Conservation (phyloP, 148 eudicot species). For the Nepenthes gracilis region DNA sequence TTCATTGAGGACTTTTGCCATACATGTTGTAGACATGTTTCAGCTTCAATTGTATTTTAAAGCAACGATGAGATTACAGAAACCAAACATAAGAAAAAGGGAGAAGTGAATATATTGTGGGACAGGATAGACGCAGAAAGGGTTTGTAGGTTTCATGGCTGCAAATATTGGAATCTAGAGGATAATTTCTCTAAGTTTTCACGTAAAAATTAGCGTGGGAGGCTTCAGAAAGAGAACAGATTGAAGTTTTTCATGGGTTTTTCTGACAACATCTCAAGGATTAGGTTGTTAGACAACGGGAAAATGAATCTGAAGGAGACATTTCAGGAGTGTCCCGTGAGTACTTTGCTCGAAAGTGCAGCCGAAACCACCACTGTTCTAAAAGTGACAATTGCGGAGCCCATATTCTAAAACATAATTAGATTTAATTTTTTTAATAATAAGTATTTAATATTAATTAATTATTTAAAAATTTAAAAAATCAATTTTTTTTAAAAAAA, state of each 20-base stretch:
- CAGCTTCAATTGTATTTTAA: no score
- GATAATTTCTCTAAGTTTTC: not conserved
- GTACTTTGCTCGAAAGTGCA: slow-evolving; percentile 20
- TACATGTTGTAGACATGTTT: no score
- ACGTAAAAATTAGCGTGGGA: not conserved
- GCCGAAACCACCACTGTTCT: no score
- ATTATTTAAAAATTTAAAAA: no score
- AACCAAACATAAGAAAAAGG: not conserved
- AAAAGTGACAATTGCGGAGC: no score
- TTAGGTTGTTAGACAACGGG: slow-evolving; percentile 14
- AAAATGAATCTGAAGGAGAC: slow-evolving; percentile 28
- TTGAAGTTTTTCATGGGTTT: slow-evolving; percentile 20
- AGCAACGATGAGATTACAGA: no score
- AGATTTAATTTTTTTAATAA: no score
- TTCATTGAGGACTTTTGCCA: no score
- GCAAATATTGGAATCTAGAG: slow-evolving; percentile 11
- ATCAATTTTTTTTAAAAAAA: no score
- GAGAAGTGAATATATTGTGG: not conserved
- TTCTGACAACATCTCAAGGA: slow-evolving; percentile 8
- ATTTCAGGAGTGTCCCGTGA: slow-evolving; percentile 66
- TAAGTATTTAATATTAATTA: no score
- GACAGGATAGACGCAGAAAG: slow-evolving; percentile 1
- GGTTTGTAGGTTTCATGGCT: slow-evolving; percentile 15
- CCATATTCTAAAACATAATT: no score
- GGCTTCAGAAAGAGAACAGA: slow-evolving; percentile 9